Evolutionary conservation across 257 asterid species (phyloP), one percentile per base, ranked within the genome.

Genomic region (Solanum peruvianum): DNA sequence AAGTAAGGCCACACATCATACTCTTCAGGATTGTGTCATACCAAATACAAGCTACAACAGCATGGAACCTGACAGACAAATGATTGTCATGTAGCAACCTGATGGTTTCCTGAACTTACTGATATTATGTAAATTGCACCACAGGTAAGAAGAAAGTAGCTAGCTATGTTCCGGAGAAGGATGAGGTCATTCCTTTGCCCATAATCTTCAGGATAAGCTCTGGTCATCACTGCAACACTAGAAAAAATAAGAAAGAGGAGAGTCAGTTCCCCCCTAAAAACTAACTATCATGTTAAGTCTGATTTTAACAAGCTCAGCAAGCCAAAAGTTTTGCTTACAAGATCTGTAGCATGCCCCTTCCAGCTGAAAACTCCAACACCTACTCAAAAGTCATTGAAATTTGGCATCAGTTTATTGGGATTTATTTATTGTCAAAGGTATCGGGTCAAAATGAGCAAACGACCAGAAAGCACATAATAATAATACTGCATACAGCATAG

Each of bases 331-430:
- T 66, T 69, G 89, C 99, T 62, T 95, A 97, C 99, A 97, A 97
- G 92, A 97, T 97, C 87, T 97, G 99, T 87, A 97, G 98, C 98
- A 95, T 95, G 89, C 98, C 99, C 93, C 99, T 94, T 91, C 99
- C 99, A 44, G 92, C 96, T 98, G 98, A 95, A 85, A 85, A 95
- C 89, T 95, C 98, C 89, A 97, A 91, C 87, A 95, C 94, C 99
- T 97, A 96, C 95, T 93, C 70, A 64, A 88, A 88, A 13, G 70
- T 35, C 85, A 67, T 85, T 72, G 86, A 78, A 83, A 78, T 69
- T 44, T 89, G 85, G 70, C 83, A 85, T 60, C 58, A 83, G 73
- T 82, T 29, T 35, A 81, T 29, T 84, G 47, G 56, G 37, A 47
- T 83, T 81, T 47, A 80, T n/a, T 72, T 31, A 49, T 70, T 35